A percentile compares a stretch with the other conserved stretches of the same genome.
These are phyloP conservation scores for Monosporozyma aerobia DNA, from an alignment of 805 yeast species.

Conservation along the genomic window DNA sequence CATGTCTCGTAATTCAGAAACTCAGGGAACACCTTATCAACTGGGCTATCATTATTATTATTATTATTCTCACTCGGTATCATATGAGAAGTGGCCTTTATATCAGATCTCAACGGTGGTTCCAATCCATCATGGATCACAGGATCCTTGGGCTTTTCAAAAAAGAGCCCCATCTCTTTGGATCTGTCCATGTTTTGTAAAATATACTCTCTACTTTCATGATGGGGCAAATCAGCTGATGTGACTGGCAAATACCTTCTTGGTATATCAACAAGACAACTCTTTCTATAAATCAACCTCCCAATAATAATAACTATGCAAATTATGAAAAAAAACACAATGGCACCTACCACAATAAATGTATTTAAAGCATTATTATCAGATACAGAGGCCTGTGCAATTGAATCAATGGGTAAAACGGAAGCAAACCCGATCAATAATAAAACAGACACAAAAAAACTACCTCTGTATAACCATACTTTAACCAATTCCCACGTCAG, in stretches of 20 bases:
- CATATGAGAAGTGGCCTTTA: neutral
- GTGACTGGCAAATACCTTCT: constrained; percentile 63
- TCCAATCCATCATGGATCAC: constrained; percentile 47
- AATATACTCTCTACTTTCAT: constrained; percentile 34
- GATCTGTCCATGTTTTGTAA: constrained; percentile 35
- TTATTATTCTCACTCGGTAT: constrained; percentile 18
- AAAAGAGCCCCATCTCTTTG: constrained; percentile 31
- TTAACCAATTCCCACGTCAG: neutral
- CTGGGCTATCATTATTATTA: neutral
- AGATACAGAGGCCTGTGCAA: constrained; percentile 46
- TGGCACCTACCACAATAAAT: constrained; percentile 66
- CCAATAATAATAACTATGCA: constrained; percentile 44
- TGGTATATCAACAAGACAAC: constrained; percentile 68
- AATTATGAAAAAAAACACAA: constrained; percentile 49
- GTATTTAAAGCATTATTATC: constrained; percentile 65
- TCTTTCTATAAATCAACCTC: constrained; percentile 49
- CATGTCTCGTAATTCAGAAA: constrained; percentile 42
- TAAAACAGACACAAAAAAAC: constrained; percentile 11
- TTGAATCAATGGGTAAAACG: constrained; percentile 73
- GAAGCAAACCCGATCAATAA: constrained; percentile 50
- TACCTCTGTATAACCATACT: constrained; percentile 13
- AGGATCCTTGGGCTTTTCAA: constrained; percentile 34
- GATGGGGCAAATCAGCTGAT: constrained; percentile 46
- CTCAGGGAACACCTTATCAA: constrained; percentile 30
- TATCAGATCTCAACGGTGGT: constrained; percentile 32